Evolutionary conservation across 257 asterid genomes (phyloP).

Genomic region (Schizonepeta tenuifolia): DNA sequence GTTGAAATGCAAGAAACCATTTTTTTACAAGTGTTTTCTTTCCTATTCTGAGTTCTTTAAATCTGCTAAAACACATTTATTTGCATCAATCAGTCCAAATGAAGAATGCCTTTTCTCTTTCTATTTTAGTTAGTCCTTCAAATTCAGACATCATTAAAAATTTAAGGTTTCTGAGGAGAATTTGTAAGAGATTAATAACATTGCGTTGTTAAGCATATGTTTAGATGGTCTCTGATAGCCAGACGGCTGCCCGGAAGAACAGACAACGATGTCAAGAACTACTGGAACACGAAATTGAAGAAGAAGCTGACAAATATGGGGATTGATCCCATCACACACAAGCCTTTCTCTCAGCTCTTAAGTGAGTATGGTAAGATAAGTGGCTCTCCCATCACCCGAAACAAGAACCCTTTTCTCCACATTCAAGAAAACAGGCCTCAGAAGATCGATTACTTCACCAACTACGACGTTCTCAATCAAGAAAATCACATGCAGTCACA

Average conservation of each 20-base stretch:
- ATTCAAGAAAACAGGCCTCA: constrained; percentile 11
- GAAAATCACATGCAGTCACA: constrained; percentile 39
- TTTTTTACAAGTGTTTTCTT: too few species aligned
- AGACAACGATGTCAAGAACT: constrained; percentile 94
- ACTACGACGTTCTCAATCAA: constrained; percentile 32
- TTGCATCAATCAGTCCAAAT: too few species aligned
- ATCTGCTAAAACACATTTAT: too few species aligned
- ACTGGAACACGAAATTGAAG: constrained; percentile 97
- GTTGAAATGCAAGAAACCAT: too few species aligned
- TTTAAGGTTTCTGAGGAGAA: neutral
- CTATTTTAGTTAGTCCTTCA: neutral
- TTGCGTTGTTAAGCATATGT: neutral
- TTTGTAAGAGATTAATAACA: neutral
- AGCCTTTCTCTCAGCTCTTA: constrained; percentile 88
- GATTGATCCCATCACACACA: constrained; percentile 95
- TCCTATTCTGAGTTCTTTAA: too few species aligned
- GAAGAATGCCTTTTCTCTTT: too few species aligned
- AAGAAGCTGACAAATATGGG: constrained; percentile 83
- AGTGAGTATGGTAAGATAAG: constrained; percentile 75
- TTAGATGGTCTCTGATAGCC: constrained; percentile 93
- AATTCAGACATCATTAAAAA: neutral
- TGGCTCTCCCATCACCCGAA: constrained; percentile 45
- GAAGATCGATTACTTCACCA: constrained; percentile 28
- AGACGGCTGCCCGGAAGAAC: constrained; percentile 86
- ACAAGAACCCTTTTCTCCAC: constrained; percentile 40